Conservation (phyloP, 106 monocot genomes). For the Dendrobium nobile region DNA sequence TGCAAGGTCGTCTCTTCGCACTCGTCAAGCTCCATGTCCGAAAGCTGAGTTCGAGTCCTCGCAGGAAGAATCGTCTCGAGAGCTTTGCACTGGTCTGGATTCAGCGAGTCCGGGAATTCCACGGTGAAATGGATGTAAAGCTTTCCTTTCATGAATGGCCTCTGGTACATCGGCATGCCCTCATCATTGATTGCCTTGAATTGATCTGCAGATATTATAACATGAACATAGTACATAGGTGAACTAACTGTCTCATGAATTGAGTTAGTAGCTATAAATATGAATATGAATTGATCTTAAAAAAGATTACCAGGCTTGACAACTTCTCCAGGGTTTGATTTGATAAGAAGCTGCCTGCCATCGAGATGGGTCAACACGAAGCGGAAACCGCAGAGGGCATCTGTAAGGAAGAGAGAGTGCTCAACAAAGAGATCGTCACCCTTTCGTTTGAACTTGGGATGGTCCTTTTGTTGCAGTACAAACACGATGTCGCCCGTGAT, state of each 20-base stretch:
- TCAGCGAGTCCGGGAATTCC: conserved; percentile 71
- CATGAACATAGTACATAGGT: background rate
- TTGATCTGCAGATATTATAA: conserved; percentile 35
- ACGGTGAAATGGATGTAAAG: conserved; percentile 92
- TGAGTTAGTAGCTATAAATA: background rate
- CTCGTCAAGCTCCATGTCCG: conserved; percentile 85
- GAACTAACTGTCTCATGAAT: background rate
- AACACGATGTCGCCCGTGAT: conserved; percentile 88
- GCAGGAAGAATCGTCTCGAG: conserved; percentile 55
- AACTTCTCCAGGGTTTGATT: conserved; percentile 84
- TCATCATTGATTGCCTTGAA: conserved; percentile 94
- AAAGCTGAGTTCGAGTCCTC: conserved; percentile 38
- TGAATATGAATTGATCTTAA: background rate
- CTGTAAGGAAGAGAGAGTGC: conserved; percentile 70
- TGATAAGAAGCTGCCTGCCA: conserved; percentile 81
- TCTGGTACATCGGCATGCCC: conserved; percentile 84
- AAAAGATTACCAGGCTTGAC: conserved; percentile 62
- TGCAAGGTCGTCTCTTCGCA: conserved; percentile 90
- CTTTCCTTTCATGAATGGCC: conserved; percentile 90
- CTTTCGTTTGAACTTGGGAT: conserved; percentile 88
- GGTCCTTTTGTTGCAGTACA: conserved; percentile 84
- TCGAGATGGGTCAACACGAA: conserved; percentile 84
- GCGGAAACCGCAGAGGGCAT: conserved; percentile 91
- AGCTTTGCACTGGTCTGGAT: conserved; percentile 58
- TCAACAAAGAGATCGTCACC: conserved; percentile 87